Base-by-base conservation (phyloP, 495 filamentous ascomycete genomes). In the Penicillium pulvis region DNA sequence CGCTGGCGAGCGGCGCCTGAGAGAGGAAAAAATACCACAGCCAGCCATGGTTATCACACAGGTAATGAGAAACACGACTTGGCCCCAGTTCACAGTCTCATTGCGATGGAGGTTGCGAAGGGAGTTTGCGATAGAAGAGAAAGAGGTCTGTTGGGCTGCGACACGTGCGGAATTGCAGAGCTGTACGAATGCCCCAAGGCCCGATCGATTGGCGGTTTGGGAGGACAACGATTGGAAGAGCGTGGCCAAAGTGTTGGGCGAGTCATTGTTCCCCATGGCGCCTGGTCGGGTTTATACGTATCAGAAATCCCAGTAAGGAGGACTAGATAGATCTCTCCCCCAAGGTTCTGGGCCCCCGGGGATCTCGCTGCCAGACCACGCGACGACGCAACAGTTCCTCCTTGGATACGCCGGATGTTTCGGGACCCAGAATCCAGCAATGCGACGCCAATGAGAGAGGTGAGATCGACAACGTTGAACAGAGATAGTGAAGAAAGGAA, bases 41-140 rank as follows among this genome's bases (percentile, higher is more conserved):
- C 75, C 73, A 46, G 68, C 72, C 77, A 80, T 80, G 24, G 70
- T 63, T 46, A 73, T 49, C 24, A 73, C 58, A 39, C 69, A 75
- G 35, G 73, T 70, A 44, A 70, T 65, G 57, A 77, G 55, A 44
- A 78, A 73, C 45, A 75, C 64, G n/a, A 73, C 41, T 43, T 73
- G 69, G 17, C 65, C 60, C 62, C 59, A 69, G 42, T 67, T 74
- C 59, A 74, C 57, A 4, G 53, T 45, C 17, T 69, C 74, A 72
- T 76, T 64, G 47, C 53, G 41, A 53, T 68, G 59, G 51, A 67
- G 41, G 20, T 55, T 58, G 45, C 66, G 66, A 48, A 68, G 51
- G 52, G 53, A 59, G 48, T 50, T 58, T 64, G 62, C 50, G 49
- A 66, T 48, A 20, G 63, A 63, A 23, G 62, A n/a, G 26, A 65